These are phyloP conservation scores for Flaveria linearis DNA, from an alignment of 129 eudicot species.

Conservation along the genomic window DNA sequence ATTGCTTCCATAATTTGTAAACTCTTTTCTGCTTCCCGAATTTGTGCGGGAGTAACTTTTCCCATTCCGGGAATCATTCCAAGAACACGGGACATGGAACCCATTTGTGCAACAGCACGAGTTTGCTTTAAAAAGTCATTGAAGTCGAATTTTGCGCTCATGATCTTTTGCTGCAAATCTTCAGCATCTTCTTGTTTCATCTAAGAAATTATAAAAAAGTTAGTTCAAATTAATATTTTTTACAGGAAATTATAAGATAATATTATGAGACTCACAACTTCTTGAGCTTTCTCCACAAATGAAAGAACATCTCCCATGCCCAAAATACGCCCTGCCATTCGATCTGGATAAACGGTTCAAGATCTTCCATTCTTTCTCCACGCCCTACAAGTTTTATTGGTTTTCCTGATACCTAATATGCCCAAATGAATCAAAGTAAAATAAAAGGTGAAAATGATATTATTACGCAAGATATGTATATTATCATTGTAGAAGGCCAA, in stretches of 20 bases:
- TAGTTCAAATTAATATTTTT: not conserved
- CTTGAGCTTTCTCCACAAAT: constrained; percentile 96
- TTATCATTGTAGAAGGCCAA: constrained; percentile 24
- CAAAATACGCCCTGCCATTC: constrained; percentile 97
- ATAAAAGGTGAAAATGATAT: not conserved
- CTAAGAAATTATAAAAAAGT: constrained; percentile 32
- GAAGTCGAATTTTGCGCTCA: constrained; percentile 91
- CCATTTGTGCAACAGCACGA: constrained; percentile 91
- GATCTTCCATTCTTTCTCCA: constrained; percentile 99
- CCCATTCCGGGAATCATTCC: constrained; percentile 99
- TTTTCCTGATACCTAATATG: constrained; percentile 88
- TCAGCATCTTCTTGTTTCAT: constrained; percentile 97
- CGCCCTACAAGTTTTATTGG: constrained; percentile 97
- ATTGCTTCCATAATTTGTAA: constrained; percentile 81
- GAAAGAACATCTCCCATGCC: constrained; percentile 99
- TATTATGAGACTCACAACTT: constrained; percentile 73
- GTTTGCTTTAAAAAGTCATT: constrained; percentile 96
- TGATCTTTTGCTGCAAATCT: constrained; percentile 88
- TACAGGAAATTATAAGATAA: not conserved
- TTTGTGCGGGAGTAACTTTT: constrained; percentile 95
- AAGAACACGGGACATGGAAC: constrained; percentile 93
- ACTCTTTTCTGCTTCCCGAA: constrained; percentile 95
- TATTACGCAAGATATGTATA: not conserved
- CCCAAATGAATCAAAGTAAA: constrained; percentile 8
- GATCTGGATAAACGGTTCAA: constrained; percentile 98